A percentile compares a stretch with the other conserved stretches of the same genome.
These are phyloP conservation scores for Mentha longifolia DNA, from an alignment of 257 asterid genomes.

Conservation along the genomic window DNA sequence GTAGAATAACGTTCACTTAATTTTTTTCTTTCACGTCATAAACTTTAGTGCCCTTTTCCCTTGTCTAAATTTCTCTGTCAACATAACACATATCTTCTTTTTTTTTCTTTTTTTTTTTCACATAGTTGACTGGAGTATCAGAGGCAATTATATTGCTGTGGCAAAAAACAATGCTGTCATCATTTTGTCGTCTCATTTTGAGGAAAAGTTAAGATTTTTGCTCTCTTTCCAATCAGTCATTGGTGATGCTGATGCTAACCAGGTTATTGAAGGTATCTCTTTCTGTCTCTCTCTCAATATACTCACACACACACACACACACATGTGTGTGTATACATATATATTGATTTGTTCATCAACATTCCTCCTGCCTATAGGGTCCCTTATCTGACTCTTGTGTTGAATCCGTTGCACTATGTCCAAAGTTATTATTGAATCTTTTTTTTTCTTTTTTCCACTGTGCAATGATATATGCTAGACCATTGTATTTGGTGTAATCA, in stretches of 20 bases:
- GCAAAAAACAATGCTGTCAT: slow-evolving; percentile 66
- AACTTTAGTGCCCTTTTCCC: slow-evolving; percentile 3
- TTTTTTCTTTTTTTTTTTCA: slow-evolving; percentile 38
- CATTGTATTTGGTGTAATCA: slow-evolving; percentile 15
- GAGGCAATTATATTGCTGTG: slow-evolving; percentile 72
- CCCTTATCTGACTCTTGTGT: slow-evolving; percentile 14
- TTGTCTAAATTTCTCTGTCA: slow-evolving; percentile 30
- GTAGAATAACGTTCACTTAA: background rate
- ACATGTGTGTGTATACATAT: background rate
- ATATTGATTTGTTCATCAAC: slow-evolving; percentile 16
- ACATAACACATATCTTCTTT: slow-evolving; percentile 25
- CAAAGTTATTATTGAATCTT: background rate
- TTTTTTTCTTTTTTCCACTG: slow-evolving; percentile 16
- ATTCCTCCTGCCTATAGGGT: slow-evolving; percentile 28
- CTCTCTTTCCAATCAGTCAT: slow-evolving; percentile 54
- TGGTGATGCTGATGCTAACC: slow-evolving; percentile 61
- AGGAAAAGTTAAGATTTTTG: slow-evolving; percentile 59
- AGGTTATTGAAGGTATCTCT: slow-evolving; percentile 49
- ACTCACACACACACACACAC: background rate
- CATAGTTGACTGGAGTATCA: slow-evolving; percentile 83
- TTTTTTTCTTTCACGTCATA: slow-evolving; percentile 13
- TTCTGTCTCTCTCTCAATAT: background rate
- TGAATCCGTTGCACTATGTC: slow-evolving; percentile 8
- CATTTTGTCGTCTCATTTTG: slow-evolving; percentile 61
- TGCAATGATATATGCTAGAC: slow-evolving; percentile 10